Conservation (phyloP, 495 filamentous ascomycete genomes). For the Aspergillus hancockii region DNA sequence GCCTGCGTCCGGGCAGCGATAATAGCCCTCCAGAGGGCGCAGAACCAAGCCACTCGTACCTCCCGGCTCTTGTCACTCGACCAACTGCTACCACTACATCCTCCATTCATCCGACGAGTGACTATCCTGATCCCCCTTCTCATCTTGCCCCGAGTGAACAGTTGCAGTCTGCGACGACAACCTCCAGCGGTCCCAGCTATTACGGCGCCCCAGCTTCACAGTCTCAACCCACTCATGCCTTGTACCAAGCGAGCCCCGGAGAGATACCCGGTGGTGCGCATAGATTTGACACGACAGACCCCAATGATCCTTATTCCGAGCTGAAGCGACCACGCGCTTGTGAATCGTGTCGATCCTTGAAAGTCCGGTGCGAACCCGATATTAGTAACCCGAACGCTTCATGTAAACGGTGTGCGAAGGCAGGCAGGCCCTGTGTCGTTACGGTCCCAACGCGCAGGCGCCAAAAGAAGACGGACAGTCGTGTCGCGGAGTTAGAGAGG, state of each 20-base stretch:
- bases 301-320: conserved; percentile 50
- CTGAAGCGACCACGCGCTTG: conserved; percentile 85
- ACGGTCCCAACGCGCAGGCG: conserved; percentile 82
- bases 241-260: background rate
- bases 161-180: conserved; percentile 4
- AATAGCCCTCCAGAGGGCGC: conserved; percentile 17
- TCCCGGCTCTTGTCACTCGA: conserved; percentile 16
- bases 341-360: conserved; percentile 85
- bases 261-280: background rate
- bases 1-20: conserved; percentile 24
- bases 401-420: conserved; percentile 87
- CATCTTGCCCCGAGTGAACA: conserved; percentile 19
- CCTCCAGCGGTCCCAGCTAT: conserved; percentile 4
- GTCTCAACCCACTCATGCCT: conserved; percentile 5
- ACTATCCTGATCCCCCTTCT: conserved; percentile 36
- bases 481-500: conserved; percentile 90
- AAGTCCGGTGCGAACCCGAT: conserved; percentile 84
- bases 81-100: conserved; percentile 6
- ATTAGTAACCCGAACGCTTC: conserved; percentile 55
- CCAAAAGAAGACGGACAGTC: conserved; percentile 90
- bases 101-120: conserved; percentile 16
- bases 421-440: conserved; percentile 74
- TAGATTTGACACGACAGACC: conserved; percentile 18
- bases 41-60: conserved; percentile 19
- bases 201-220: conserved; percentile 7